These are phyloP conservation scores for Simplicillium sp. DNA, from an alignment of 2,329 filamentous ascomycete species.

Conservation along the genomic window DNA sequence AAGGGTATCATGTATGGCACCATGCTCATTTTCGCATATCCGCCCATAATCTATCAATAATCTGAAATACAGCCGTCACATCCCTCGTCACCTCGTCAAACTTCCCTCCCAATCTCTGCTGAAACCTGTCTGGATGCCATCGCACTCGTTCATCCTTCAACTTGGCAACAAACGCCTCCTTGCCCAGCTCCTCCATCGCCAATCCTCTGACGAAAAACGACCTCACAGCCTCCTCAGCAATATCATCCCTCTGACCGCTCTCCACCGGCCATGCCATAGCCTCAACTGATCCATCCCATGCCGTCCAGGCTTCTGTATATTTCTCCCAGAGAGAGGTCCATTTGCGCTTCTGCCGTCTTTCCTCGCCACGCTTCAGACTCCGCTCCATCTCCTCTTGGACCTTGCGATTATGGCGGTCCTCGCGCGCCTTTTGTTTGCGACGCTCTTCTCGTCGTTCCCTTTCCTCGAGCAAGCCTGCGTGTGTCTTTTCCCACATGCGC, in stretches of 20 bases:
- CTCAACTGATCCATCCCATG: constrained; percentile 34
- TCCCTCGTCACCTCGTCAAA: constrained; percentile 67
- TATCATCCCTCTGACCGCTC: constrained; percentile 42
- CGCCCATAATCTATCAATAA: constrained; percentile 73
- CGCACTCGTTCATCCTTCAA: constrained; percentile 80
- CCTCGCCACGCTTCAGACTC: constrained; percentile 57
- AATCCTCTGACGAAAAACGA: constrained; percentile 54
- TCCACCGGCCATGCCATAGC: constrained; percentile 64
- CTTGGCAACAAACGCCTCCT: constrained; percentile 33
- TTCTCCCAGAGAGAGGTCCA: constrained; percentile 53
- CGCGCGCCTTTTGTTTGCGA: constrained; percentile 38
- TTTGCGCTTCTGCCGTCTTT: constrained; percentile 43
- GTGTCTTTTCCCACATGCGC: constrained; percentile 93
- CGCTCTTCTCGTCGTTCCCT: constrained; percentile 51
- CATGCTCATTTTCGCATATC: constrained; percentile 41
- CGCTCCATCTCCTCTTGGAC: constrained; percentile 59
- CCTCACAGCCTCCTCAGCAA: constrained; percentile 52
- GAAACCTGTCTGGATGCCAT: constrained; percentile 98
- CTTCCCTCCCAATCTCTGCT: constrained; percentile 70
- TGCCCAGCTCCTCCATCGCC: constrained; percentile 30
- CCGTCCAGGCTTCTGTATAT: constrained; percentile 56
- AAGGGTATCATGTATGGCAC: too few relatives aligned
- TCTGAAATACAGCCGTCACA: constrained; percentile 87
- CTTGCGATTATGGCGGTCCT: constrained; percentile 35
- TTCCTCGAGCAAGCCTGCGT: constrained; percentile 75